Evolutionary conservation across 176 grass and related monocot genomes (phyloP).

Genomic region (Musa beccarii): DNA sequence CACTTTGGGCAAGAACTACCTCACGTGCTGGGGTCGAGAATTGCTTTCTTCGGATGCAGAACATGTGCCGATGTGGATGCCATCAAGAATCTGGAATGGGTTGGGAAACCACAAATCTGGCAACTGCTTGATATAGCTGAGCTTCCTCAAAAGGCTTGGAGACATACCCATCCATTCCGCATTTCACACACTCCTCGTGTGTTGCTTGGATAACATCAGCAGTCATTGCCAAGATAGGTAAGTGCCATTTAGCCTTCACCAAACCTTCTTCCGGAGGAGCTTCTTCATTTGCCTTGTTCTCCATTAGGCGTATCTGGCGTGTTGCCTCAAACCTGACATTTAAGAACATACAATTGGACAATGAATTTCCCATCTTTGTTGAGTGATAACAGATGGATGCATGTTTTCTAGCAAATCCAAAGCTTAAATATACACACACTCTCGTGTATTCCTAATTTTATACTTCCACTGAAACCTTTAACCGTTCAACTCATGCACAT

Average conservation of each 20-base stretch:
- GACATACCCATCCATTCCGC: constrained; percentile 91
- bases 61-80: not conserved
- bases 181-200: constrained; percentile 72
- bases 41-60: not conserved
- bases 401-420: not conserved
- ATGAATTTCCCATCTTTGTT: not conserved
- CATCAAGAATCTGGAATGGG: constrained; percentile 7
- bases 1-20: not conserved
- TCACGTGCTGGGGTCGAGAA: not conserved
- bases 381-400: not conserved
- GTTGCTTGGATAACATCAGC: constrained; percentile 96
- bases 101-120: constrained; percentile 52
- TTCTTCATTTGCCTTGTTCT: constrained; percentile 47
- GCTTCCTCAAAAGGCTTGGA: constrained; percentile 95
- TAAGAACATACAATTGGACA: not conserved
- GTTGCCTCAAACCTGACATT: constrained; percentile 73
- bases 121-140: constrained; percentile 68
- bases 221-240: constrained; percentile 88
- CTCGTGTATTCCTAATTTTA: too few species aligned
- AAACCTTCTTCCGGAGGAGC: constrained; percentile 1
- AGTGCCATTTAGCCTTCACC: constrained; percentile 28
- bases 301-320: constrained; percentile 56
- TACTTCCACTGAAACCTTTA: too few species aligned
- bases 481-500: too few species aligned
- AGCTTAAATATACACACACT: not conserved